phyloP scores from a whole-genome alignment of 169 alveolate genomes.

The Plasmodium berghei region DNA sequence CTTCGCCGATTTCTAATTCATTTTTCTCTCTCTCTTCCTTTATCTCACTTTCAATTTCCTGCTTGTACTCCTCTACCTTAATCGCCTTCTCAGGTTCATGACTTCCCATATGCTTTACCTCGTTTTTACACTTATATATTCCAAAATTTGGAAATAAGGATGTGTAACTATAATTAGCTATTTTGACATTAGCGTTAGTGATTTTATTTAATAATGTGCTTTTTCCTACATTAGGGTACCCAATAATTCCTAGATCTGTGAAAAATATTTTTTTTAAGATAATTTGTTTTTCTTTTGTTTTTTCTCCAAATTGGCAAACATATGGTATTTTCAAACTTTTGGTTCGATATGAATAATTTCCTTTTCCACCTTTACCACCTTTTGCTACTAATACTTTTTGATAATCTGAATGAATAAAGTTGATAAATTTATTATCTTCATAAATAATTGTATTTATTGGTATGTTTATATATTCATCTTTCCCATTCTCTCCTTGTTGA shows the following conservation, averaged over 20 bases:
- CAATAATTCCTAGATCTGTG: slow-evolving; percentile 72
- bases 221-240: slow-evolving; percentile 74
- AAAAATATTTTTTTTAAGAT: slow-evolving; percentile 56
- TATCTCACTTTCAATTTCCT: not conserved
- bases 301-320: slow-evolving; percentile 77
- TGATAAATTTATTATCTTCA: slow-evolving; percentile 79
- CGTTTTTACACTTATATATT: slow-evolving; percentile 22
- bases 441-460: slow-evolving; percentile 92
- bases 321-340: slow-evolving; percentile 77
- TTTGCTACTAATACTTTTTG: slow-evolving; percentile 86
- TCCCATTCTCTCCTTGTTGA: slow-evolving; percentile 89
- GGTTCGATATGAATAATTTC: slow-evolving; percentile 88
- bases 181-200: slow-evolving; percentile 60
- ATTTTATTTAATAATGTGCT: slow-evolving; percentile 63
- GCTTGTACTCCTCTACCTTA: not conserved
- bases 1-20: not conserved
- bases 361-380: slow-evolving; percentile 95
- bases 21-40: not conserved
- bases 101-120: not conserved
- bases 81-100: not conserved
- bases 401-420: slow-evolving; percentile 77
- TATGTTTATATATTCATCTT: slow-evolving; percentile 84
- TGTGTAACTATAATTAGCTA: slow-evolving; percentile 76
- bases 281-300: slow-evolving; percentile 72
- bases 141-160: slow-evolving; percentile 74